A percentile compares a stretch with the other conserved stretches of the same genome.
Evolutionary conservation across 2,329 filamentous ascomycete species (phyloP).

Genomic region (Nothopassalora personata): DNA sequence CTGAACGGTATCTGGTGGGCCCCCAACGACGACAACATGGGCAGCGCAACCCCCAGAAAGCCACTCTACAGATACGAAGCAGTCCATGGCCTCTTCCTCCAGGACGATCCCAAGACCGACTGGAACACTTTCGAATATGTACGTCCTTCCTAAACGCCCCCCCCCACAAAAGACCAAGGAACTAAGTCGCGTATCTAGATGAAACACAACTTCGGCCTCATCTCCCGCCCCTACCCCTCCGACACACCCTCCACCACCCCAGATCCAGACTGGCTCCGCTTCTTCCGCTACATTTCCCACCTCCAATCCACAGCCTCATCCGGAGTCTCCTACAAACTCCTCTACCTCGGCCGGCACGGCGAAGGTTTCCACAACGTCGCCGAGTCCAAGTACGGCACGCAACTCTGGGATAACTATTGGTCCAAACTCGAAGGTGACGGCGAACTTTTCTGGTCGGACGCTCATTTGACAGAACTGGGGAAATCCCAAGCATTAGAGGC

Average conservation of each 20-base stretch:
- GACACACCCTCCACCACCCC: constrained; percentile 26
- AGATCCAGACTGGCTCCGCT: constrained; percentile 59
- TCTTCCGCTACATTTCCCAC: constrained; percentile 52
- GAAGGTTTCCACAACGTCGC: constrained; percentile 60
- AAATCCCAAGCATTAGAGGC: constrained; percentile 54
- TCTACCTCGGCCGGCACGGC: constrained; percentile 66
- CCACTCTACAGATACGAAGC: constrained; percentile 28
- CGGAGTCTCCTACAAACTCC: constrained; percentile 57
- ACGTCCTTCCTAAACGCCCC: constrained; percentile 13
- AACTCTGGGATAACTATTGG: constrained; percentile 66
- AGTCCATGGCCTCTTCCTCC: constrained; percentile 46
- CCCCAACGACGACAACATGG: background rate
- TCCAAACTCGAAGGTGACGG: constrained; percentile 58
- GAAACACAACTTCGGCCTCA: constrained; percentile 43
- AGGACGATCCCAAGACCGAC: constrained; percentile 47
- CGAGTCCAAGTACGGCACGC: constrained; percentile 61
- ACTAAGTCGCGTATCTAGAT: constrained; percentile 5
- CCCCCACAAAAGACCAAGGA: background rate
- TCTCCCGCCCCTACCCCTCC: constrained; percentile 39
- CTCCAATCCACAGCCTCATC: constrained; percentile 44
- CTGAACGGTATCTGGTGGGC: background rate
- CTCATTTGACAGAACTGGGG: constrained; percentile 56
- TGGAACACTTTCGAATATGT: constrained; percentile 47
- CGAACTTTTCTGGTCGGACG: constrained; percentile 59
- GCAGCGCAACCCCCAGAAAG: background rate